Conservation (phyloP, 2,329 filamentous ascomycete genomes). For the Tolypocladium pustulatum region DNA sequence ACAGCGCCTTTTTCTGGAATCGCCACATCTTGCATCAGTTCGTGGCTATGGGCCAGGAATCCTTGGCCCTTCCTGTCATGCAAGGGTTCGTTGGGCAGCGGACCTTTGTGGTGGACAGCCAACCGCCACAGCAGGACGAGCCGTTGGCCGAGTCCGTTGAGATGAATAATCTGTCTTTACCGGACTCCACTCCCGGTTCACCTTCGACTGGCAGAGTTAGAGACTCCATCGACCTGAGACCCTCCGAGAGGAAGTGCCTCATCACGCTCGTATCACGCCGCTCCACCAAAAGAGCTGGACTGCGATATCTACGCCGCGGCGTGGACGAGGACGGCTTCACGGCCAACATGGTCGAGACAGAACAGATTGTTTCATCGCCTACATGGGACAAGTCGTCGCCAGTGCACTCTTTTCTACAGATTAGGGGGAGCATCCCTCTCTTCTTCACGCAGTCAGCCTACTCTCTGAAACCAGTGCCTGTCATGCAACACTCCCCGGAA, state of each 20-base stretch:
- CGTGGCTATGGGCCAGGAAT: slow-evolving; percentile 59
- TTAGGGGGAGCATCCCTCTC: slow-evolving; percentile 82
- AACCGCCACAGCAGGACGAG: slow-evolving; percentile 44
- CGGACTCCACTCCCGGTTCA: slow-evolving; percentile 14
- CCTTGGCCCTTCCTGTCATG: slow-evolving; percentile 69
- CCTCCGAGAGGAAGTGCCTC: slow-evolving; percentile 51
- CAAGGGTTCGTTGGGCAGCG: slow-evolving; percentile 91
- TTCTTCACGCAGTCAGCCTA: slow-evolving; percentile 96
- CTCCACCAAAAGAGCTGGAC: slow-evolving; percentile 73
- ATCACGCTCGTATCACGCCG: slow-evolving; percentile 89
- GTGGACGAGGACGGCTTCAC: slow-evolving; percentile 82
- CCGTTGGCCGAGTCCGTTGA: slow-evolving; percentile 35
- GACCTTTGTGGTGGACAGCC: slow-evolving; percentile 61
- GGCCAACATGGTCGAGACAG: slow-evolving; percentile 89
- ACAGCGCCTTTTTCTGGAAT: slow-evolving; percentile 89
- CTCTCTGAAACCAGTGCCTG: slow-evolving; percentile 77
- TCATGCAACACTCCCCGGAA: slow-evolving; percentile 69
- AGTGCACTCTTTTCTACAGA: slow-evolving; percentile 75
- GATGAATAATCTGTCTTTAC: slow-evolving; percentile 25
- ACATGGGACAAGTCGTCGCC: slow-evolving; percentile 52
- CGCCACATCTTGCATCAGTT: slow-evolving; percentile 63
- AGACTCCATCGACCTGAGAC: slow-evolving; percentile 28
- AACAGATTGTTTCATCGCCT: slow-evolving; percentile 74
- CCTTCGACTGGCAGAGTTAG: slow-evolving; percentile 13
- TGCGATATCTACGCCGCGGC: slow-evolving; percentile 82